A percentile compares a stretch with the other conserved stretches of the same genome.
Conservation (phyloP, 495 filamentous ascomycete species). For the Acidiella bohemica region DNA sequence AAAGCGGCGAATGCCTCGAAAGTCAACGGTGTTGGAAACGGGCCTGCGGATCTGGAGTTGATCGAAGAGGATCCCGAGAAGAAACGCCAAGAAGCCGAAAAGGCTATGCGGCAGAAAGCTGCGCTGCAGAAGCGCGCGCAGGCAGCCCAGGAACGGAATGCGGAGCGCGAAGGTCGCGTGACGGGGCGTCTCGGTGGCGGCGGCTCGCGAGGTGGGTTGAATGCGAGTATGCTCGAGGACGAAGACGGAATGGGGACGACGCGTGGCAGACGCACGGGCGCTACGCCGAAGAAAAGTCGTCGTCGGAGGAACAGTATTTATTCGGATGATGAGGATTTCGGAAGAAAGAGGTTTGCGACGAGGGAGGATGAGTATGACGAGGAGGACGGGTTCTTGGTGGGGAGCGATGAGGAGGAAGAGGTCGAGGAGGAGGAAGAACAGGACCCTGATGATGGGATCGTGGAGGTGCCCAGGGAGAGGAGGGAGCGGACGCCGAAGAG, state of each 20-base stretch:
- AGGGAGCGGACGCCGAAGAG: conserved; percentile 12
- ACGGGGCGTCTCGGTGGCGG: conserved; percentile 31
- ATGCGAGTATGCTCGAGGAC: conserved; percentile 62
- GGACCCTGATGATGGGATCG: conserved; percentile 35
- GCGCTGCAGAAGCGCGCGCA: conserved; percentile 17
- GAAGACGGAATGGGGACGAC: conserved; percentile 46
- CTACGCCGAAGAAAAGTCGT: conserved; percentile 18
- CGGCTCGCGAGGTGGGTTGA: conserved; percentile 49
- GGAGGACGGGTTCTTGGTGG: conserved; percentile 41
- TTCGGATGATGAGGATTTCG: conserved; percentile 39
- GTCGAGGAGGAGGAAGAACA: conserved; percentile 46
- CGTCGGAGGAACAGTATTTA: conserved; percentile 26
- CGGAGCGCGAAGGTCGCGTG: conserved; percentile 43
- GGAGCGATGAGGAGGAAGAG: conserved; percentile 41
- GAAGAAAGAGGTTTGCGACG: conserved; percentile 44
- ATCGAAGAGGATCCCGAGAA: conserved; percentile 68
- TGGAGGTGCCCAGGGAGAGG: conserved; percentile 20
- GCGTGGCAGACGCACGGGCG: conserved; percentile 6
- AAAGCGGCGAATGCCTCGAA: conserved; percentile 43
- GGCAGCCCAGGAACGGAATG: conserved; percentile 42
- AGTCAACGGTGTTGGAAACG: conserved; percentile 39
- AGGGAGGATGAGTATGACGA: conserved; percentile 64
- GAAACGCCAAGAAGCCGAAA: conserved; percentile 59
- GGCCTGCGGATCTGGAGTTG: conserved; percentile 33
- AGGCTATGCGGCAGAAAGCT: conserved; percentile 25